These are phyloP conservation scores for Teratosphaeriaceae sp. DNA, from an alignment of 2,329 filamentous ascomycete genomes.

Conservation along the genomic window DNA sequence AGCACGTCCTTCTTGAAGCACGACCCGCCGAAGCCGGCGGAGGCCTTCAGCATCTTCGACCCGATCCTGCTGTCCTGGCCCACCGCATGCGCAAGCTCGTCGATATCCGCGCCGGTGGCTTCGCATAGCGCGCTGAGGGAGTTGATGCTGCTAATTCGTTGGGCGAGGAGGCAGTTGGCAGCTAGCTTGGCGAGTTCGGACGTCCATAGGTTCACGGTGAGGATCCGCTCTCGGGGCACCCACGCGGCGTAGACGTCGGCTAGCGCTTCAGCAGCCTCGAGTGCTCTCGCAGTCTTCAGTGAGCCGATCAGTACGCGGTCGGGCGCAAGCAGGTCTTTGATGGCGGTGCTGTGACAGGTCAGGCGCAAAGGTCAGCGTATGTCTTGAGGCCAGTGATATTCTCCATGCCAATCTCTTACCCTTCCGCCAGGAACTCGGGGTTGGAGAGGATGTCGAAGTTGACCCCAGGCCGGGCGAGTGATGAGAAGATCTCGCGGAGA, in stretches of 20 bases:
- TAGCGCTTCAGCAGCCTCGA: slow-evolving; percentile 56
- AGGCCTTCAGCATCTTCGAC: slow-evolving; percentile 64
- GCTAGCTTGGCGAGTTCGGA: slow-evolving; percentile 74
- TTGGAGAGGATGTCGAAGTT: slow-evolving; percentile 73
- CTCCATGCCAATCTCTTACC: too few species aligned
- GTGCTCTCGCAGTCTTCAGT: slow-evolving; percentile 52
- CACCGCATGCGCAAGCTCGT: slow-evolving; percentile 61
- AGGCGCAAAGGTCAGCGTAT: too few species aligned
- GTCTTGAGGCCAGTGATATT: too few species aligned
- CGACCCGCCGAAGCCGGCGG: slow-evolving; percentile 70
- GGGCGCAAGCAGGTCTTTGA: slow-evolving; percentile 62
- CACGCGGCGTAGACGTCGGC: slow-evolving; percentile 62
- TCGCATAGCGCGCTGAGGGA: slow-evolving; percentile 76
- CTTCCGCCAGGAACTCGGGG: slow-evolving; percentile 74
- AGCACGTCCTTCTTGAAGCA: slow-evolving; percentile 79
- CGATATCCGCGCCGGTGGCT: slow-evolving; percentile 66
- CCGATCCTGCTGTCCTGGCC: slow-evolving; percentile 66
- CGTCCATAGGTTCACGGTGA: slow-evolving; percentile 69
- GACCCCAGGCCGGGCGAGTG: slow-evolving; percentile 52
- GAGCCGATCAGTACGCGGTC: slow-evolving; percentile 72
- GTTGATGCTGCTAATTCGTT: slow-evolving; percentile 76
- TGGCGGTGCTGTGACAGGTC: too few species aligned
- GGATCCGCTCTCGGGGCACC: slow-evolving; percentile 60
- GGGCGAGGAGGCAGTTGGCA: slow-evolving; percentile 73
- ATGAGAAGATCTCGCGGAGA: slow-evolving; percentile 57